Percentiles rank a stretch among this genome's conserved stretches.
These are phyloP conservation scores for Mortierella alpina DNA, from an alignment of 192 early-diverging fungal species.

Conservation along the genomic window DNA sequence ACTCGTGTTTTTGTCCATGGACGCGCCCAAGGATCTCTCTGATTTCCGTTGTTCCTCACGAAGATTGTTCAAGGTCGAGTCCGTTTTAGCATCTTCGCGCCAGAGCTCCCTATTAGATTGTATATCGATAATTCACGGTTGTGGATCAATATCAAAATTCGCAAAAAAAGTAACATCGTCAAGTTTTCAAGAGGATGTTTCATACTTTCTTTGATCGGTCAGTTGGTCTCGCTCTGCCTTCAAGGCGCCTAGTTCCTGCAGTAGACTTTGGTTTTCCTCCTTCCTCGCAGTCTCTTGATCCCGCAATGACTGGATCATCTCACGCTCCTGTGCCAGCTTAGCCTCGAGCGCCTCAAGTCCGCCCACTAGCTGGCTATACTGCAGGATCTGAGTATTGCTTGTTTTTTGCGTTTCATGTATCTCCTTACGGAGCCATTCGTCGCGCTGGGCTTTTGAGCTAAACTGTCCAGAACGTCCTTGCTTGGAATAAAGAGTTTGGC, in stretches of 20 bases:
- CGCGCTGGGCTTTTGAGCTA: constrained; percentile 76
- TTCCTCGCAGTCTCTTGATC: constrained; percentile 22
- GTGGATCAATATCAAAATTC: background rate
- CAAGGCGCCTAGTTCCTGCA: constrained; percentile 19
- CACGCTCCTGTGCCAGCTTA: constrained; percentile 36
- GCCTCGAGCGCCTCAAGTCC: constrained; percentile 46
- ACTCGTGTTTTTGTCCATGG: constrained; percentile 86
- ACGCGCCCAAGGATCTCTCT: constrained; percentile 76
- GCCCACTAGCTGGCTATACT: constrained; percentile 55
- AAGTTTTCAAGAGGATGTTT: background rate
- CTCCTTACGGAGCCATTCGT: constrained; percentile 79
- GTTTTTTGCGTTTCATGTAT: constrained; percentile 72
- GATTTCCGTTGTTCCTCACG: constrained; percentile 80
- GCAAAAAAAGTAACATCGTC: background rate
- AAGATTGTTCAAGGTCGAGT: constrained; percentile 71
- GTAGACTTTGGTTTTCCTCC: constrained; percentile 10
- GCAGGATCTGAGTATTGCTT: constrained; percentile 62
- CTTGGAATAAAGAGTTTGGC: constrained; percentile 84
- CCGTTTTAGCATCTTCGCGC: constrained; percentile 86
- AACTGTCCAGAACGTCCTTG: constrained; percentile 89
- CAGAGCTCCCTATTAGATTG: constrained; percentile 74
- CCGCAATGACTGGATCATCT: constrained; percentile 25
- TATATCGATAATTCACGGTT: background rate
- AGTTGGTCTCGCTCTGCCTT: constrained; percentile 63
- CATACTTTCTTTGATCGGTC: constrained; percentile 80